phyloP scores from a whole-genome alignment of 257 asterid genomes.

The Solanum sitiens region DNA sequence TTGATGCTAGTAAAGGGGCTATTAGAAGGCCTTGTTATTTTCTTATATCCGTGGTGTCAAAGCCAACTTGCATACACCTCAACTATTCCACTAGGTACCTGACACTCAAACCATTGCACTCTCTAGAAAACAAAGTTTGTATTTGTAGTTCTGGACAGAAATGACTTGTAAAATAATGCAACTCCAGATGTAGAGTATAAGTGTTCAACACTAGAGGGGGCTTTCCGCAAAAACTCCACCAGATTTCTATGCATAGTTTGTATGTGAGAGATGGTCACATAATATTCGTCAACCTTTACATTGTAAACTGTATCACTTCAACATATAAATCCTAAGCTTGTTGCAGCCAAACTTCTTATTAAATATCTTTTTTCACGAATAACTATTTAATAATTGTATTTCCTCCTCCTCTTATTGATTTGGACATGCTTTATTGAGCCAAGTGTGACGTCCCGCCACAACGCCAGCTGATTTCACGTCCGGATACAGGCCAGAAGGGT shows the following conservation, averaged over 20 bases:
- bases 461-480: too few relatives aligned
- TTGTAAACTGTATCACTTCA: neutral
- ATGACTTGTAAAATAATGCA: neutral
- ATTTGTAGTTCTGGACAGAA: neutral
- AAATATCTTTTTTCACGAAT: neutral
- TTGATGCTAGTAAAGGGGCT: neutral
- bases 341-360: neutral
- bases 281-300: neutral
- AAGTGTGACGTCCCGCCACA: too few relatives aligned
- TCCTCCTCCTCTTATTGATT: neutral
- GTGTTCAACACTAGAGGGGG: neutral
- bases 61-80: neutral
- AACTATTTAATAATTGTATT: neutral
- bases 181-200: neutral
- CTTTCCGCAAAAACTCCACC: neutral
- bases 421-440: neutral
- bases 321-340: neutral
- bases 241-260: neutral
- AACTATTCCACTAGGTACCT: neutral
- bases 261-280: neutral
- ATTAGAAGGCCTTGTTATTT: neutral
- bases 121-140: neutral
- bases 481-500: too few relatives aligned
- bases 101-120: neutral
- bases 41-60: neutral